phyloP scores from a whole-genome alignment of 2,329 filamentous ascomycete genomes.

The Exophiala bonariae region DNA sequence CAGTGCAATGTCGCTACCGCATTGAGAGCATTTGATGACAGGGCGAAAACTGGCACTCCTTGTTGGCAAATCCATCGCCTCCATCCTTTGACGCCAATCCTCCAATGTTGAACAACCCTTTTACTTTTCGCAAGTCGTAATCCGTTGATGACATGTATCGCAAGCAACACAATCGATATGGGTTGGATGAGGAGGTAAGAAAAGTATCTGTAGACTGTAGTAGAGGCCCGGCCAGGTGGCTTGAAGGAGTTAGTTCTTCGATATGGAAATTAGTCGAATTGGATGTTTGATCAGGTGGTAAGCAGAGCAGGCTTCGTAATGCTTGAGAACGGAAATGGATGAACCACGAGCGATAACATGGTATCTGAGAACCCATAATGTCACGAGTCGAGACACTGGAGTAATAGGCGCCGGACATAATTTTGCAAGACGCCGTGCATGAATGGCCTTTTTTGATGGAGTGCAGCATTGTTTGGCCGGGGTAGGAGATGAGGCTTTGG shows the following conservation, averaged over 20 bases:
- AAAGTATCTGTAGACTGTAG: too few relatives aligned
- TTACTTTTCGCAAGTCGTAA: neutral
- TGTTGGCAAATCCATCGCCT: constrained; percentile 18
- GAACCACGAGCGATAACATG: too few relatives aligned
- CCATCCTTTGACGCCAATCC: constrained; percentile 6
- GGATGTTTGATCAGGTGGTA: too few relatives aligned
- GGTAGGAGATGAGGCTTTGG: constrained; percentile 26
- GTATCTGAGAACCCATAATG: too few relatives aligned
- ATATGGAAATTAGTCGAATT: neutral
- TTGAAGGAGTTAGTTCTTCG: too few relatives aligned
- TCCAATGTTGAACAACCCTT: neutral
- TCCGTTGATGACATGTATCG: too few relatives aligned
- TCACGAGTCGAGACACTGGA: too few relatives aligned
- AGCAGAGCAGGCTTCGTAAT: too few relatives aligned
- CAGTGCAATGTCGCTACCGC: constrained; percentile 75
- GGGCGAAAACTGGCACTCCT: constrained; percentile 72
- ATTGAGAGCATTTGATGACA: constrained; percentile 84
- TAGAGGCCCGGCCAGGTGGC: too few relatives aligned
- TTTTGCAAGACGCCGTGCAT: constrained; percentile 10
- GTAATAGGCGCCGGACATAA: constrained; percentile 14
- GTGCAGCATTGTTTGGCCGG: constrained; percentile 16
- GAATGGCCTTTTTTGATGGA: constrained; percentile 3
- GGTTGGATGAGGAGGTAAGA: too few relatives aligned
- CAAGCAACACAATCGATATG: too few relatives aligned
- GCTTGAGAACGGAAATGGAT: too few relatives aligned